Conservation (phyloP, 805 yeast species). For the Saturnispora saitoi region DNA sequence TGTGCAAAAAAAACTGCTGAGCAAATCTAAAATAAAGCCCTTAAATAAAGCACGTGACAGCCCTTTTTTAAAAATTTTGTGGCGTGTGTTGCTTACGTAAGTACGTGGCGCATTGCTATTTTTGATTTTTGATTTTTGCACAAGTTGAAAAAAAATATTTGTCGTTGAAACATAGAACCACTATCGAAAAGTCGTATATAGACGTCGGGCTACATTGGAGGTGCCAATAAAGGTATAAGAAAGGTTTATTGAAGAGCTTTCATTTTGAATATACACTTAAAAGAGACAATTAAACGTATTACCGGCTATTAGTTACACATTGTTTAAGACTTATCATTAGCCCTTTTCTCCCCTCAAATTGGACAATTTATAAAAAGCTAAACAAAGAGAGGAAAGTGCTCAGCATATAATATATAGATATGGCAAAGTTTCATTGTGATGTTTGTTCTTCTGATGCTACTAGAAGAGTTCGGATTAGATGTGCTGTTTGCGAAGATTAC, state of each 20-base stretch:
- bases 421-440: conserved; percentile 77
- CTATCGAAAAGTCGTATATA: too few relatives aligned
- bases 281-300: not conserved
- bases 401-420: conserved; percentile 10
- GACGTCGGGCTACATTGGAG: too few relatives aligned
- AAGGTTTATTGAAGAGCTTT: too few relatives aligned
- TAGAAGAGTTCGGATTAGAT: conserved; percentile 77
- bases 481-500: conserved; percentile 90
- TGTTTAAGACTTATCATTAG: not conserved
- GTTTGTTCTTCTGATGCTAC: conserved; percentile 96
- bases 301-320: not conserved
- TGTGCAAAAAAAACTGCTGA: not conserved
- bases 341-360: not conserved
- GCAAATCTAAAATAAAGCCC: not conserved
- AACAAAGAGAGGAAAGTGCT: conserved; percentile 2
- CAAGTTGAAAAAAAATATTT: too few relatives aligned
- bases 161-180: too few relatives aligned
- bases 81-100: too few relatives aligned
- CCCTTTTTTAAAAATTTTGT: not conserved
- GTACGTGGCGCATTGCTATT: not conserved
- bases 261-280: not conserved
- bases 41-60: conserved; percentile 1
- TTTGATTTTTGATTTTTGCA: too few relatives aligned
- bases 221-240: too few relatives aligned
- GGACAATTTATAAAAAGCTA: not conserved